Evolutionary conservation across 2,329 filamentous ascomycete genomes (phyloP).

Genomic region (Nemania serpens): DNA sequence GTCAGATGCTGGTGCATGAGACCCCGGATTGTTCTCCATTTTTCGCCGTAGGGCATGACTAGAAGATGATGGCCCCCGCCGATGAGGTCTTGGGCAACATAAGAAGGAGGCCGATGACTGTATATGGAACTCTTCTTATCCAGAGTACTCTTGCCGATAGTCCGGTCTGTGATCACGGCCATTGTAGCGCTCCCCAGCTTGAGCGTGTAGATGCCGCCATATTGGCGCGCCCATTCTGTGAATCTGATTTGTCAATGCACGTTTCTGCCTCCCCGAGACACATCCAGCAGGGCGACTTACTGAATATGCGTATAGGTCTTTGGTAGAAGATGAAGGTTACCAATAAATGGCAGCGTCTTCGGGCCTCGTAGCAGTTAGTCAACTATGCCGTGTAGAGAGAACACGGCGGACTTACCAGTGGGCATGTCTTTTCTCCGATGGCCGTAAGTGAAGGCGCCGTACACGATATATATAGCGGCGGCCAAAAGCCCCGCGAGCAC

Average conservation of each 20-base stretch:
- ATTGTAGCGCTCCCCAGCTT: too few species aligned
- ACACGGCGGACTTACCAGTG: conserved; percentile 7
- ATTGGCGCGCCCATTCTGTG: too few species aligned
- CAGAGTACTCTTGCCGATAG: conserved; percentile 32
- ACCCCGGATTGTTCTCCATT: conserved; percentile 53
- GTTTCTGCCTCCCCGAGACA: too few species aligned
- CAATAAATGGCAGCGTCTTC: conserved; percentile 22
- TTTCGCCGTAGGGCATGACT: conserved; percentile 51
- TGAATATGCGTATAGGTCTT: conserved; percentile 23
- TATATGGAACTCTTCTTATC: conserved; percentile 52
- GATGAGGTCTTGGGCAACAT: conserved; percentile 49
- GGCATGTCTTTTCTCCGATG: conserved; percentile 25
- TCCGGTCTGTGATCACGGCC: too few species aligned
- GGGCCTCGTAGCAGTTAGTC: conserved; percentile 4
- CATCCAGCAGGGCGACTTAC: too few species aligned
- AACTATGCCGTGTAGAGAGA: background rate
- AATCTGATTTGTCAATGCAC: too few species aligned
- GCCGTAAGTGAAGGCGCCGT: conserved; percentile 16
- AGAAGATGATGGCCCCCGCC: conserved; percentile 47
- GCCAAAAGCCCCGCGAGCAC: background rate
- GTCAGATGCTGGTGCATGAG: conserved; percentile 51
- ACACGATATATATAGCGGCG: conserved; percentile 3
- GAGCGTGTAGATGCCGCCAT: too few species aligned
- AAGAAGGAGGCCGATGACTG: conserved; percentile 48
- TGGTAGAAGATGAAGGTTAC: conserved; percentile 22